These are phyloP conservation scores for Linum tenue DNA, from an alignment of 345 rosid genomes.

Conservation along the genomic window DNA sequence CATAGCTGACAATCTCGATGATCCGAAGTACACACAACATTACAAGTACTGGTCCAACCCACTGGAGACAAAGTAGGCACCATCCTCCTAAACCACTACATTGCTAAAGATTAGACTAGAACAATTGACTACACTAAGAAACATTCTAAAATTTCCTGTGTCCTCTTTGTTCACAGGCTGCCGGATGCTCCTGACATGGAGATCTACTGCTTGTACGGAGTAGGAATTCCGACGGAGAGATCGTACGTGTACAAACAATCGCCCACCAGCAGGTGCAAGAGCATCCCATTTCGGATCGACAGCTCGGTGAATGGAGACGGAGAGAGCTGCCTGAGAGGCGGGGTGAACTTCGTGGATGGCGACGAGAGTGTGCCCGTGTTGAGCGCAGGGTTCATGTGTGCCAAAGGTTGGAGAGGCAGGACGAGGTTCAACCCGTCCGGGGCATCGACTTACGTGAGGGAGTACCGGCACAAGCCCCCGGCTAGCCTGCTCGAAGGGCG, in stretches of 20 bases:
- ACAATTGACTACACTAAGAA: too few relatives aligned
- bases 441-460: conserved; percentile 32
- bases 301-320: conserved; percentile 35
- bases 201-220: conserved; percentile 56
- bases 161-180: conserved; percentile 31
- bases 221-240: conserved; percentile 65
- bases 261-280: conserved; percentile 36
- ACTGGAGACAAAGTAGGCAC: conserved; percentile 52
- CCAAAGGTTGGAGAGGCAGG: conserved; percentile 62
- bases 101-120: too few relatives aligned
- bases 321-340: conserved; percentile 39
- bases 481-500: conserved; percentile 49
- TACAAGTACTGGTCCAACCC: conserved; percentile 79
- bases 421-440: conserved; percentile 68
- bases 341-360: conserved; percentile 44
- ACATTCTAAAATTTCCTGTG: background rate
- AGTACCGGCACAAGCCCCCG: conserved; percentile 47
- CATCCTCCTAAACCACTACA: background rate
- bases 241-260: conserved; percentile 53
- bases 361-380: conserved; percentile 54
- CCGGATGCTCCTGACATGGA: conserved; percentile 70
- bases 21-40: conserved; percentile 43
- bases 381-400: conserved; percentile 71
- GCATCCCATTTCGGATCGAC: conserved; percentile 59
- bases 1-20: conserved; percentile 54